Conservation (phyloP, 257 asterid genomes). For the Solanum tarapatanum region DNA sequence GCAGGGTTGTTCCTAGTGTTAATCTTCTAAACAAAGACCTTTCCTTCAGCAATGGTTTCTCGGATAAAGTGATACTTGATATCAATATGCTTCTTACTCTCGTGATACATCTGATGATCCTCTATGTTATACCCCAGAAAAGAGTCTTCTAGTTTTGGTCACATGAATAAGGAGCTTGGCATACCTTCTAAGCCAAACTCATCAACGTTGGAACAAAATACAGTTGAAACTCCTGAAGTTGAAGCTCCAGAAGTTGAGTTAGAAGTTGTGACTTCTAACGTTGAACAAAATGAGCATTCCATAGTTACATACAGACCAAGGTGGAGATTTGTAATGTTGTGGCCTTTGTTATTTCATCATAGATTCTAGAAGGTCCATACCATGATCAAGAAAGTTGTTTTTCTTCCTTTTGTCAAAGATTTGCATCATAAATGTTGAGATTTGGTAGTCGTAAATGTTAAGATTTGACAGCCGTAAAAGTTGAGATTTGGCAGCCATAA, state of each 20-base stretch:
- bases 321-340: not conserved
- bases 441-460: not conserved
- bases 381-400: not conserved
- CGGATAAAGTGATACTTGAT: not conserved
- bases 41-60: not conserved
- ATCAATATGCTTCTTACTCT: not conserved
- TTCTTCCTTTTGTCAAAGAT: not conserved
- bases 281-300: not conserved
- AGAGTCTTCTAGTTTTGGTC: not conserved
- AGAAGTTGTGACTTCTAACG: not conserved
- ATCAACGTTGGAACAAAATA: not conserved
- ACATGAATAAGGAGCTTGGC: not conserved
- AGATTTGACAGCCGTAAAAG: not conserved
- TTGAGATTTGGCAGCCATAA: not conserved
- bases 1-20: not conserved
- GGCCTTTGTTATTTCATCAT: not conserved
- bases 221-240: not conserved
- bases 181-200: not conserved
- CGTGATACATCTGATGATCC: not conserved
- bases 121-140: not conserved
- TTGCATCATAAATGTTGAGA: not conserved
- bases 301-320: not conserved
- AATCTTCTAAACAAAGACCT: not conserved
- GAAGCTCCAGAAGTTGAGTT: not conserved
- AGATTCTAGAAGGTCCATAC: not conserved